Base-by-base conservation (phyloP, 2,329 filamentous ascomycete genomes). In the Paracorniculantispora psalliotae region DNA sequence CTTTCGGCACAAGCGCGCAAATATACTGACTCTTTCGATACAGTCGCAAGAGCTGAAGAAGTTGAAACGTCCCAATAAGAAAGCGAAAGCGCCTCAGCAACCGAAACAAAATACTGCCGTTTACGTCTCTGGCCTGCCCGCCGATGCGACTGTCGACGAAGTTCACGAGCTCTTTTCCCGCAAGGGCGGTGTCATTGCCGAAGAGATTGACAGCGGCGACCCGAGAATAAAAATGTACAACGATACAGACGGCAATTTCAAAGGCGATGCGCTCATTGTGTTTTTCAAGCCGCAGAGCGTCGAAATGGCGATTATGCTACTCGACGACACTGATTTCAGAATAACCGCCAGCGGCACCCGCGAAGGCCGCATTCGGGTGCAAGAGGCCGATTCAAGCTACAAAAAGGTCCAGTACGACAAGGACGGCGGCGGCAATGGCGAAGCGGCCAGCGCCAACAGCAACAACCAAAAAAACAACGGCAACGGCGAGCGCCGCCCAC, bases 281-380 rank as follows among this genome's bases (percentile, higher is more conserved):
- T 99, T 96, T 76, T 97, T 96, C 81, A 91, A 94, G 66, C 89
- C 92, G 0, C 92, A 96, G 69, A 96, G 90, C n/a, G 93, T 99
- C 60, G 79, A 89, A 44, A 88, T 92, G 77, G 91, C 91, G 47
- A 89, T 93, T 64, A 85, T 87, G 76, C 80, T 94, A 67, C 80
- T 91, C 13, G 90, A 96, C 71, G 90, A 92, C 67, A 89, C 88
- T 4, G 86, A 92, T 65, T 94, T 97, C 67, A 83, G 93, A 60
- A 79, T 89, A 61, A 77, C 77, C 0, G 62, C 77, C 2, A 77
- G 71, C 73, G 88, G 67, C 65, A 79, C 70, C n/a, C 68, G 71
- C 4, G 76, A 76, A 30, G 88, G 86, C 26, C 86, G 80, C 61
- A 96, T 97, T 80, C 82, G 81, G 53, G 92, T 99, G 3, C 87